Conservation (phyloP, 2,329 filamentous ascomycete genomes). For the Fusarium sp. region DNA sequence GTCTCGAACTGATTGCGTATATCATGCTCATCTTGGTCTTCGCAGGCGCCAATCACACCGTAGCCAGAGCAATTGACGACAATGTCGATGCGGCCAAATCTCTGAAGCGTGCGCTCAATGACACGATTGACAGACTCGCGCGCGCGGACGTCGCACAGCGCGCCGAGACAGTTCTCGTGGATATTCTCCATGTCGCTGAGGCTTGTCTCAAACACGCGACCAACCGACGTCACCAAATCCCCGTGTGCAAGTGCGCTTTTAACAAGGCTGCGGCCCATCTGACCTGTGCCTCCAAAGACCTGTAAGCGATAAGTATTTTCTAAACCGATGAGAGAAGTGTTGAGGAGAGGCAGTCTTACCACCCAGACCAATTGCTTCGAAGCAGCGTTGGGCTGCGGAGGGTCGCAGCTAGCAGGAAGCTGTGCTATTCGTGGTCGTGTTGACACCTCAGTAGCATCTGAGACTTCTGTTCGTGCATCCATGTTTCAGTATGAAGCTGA, state of each 20-base stretch:
- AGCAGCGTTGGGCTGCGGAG: slow-evolving; percentile 77
- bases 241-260: slow-evolving; percentile 83
- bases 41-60: slow-evolving; percentile 93
- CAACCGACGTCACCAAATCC: slow-evolving; percentile 88
- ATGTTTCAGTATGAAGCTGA: slow-evolving; percentile 23
- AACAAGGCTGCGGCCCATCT: slow-evolving; percentile 92
- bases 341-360: slow-evolving; percentile 59
- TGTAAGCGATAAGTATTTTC: slow-evolving; percentile 50
- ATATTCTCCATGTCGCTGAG: slow-evolving; percentile 78
- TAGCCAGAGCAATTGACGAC: slow-evolving; percentile 96
- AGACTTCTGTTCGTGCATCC: slow-evolving; percentile 46
- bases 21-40: slow-evolving; percentile 96
- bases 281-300: slow-evolving; percentile 97
- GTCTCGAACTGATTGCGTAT: slow-evolving; percentile 97
- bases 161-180: slow-evolving; percentile 78
- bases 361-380: slow-evolving; percentile 88
- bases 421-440: slow-evolving; percentile 57
- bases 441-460: slow-evolving; percentile 45
- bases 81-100: slow-evolving; percentile 86
- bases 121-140: slow-evolving; percentile 80
- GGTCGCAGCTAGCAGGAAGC: slow-evolving; percentile 87
- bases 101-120: slow-evolving; percentile 75
- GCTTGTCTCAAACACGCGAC: slow-evolving; percentile 82
- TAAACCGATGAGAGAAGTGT: background rate
- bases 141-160: slow-evolving; percentile 91